Evolutionary conservation across 768 basidiomycete species (phyloP), one percentile per base, ranked within the genome.

Genomic region (Hemileccinum rubropunctum): DNA sequence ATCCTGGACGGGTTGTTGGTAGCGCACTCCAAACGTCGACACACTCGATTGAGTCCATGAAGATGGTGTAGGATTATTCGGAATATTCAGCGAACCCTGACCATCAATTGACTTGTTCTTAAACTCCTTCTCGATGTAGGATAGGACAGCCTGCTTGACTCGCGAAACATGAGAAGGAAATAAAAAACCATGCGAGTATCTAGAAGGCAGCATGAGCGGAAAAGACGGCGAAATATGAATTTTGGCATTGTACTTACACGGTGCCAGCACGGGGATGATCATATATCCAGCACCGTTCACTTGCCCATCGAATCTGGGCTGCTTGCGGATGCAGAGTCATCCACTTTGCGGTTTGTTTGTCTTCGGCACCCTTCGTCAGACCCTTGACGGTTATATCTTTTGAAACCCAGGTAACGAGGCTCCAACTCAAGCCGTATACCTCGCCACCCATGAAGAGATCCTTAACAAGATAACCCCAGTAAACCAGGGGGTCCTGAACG

Each of bases 231-330:
- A 52, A 20, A 32, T 17, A 33, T 26, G 17, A 23, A 35, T 48
- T 12, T 18, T 46, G 32, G 30, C 32, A 40, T 26, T 45, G 21
- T 26, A 76, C 89, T 62, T 74, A 94, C 84, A 95, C 94, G 17
- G 95, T 97, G 42, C 90, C 88, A 14, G 90, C 84, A 42, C 92
- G 86, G 2, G 95, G 95, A 70, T 98, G 95, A 64, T 99, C 95
- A 69, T 99, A 98, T 57, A 99, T 91, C 91, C 92, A 95, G 69
- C 95, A 98, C 23, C 86, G 81, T 63, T 99, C 95, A 58, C 88
- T 86, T 28, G 79, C 77, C 95, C 95, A 98, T 38, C 91, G 81
- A 35, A 99, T 81, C 57, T 87, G 79, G 26, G 77, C 70, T 13
- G 87, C 81, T 38, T 78, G 80, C 0, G 95, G 94, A 71, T 97